A percentile compares a stretch with the other conserved stretches of the same genome.
Conservation (phyloP, 2,329 filamentous ascomycete species). For the Pseudocercospora crystallina region DNA sequence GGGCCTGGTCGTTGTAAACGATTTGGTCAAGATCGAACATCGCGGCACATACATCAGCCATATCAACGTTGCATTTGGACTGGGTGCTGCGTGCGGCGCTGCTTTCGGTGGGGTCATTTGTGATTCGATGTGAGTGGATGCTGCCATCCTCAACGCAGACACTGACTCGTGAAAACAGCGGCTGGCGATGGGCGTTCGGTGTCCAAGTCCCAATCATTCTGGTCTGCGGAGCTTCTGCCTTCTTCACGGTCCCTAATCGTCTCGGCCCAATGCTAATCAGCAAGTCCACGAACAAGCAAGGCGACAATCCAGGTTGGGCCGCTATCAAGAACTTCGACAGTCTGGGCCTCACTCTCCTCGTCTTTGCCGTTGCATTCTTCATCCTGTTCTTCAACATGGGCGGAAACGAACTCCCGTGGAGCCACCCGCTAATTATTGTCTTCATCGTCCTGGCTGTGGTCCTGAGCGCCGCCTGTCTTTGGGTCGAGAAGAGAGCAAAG, state of each 20-base stretch:
- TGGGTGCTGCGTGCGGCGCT: constrained; percentile 56
- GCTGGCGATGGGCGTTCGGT: constrained; percentile 70
- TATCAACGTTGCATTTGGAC: constrained; percentile 65
- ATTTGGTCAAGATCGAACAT: constrained; percentile 71
- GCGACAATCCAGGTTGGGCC: constrained; percentile 35
- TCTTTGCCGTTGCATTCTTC: constrained; percentile 44
- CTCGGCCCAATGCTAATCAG: constrained; percentile 48
- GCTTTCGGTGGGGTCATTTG: constrained; percentile 69
- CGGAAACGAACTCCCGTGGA: constrained; percentile 48
- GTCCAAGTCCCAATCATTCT: constrained; percentile 53
- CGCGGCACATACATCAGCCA: constrained; percentile 71
- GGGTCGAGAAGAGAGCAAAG: constrained; percentile 42
- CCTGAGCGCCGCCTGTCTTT: constrained; percentile 38
- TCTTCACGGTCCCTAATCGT: constrained; percentile 44
- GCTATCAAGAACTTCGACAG: constrained; percentile 52
- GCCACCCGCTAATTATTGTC: constrained; percentile 41
- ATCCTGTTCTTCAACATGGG: constrained; percentile 39
- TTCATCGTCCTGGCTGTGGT: constrained; percentile 40
- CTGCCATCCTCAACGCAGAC: neutral
- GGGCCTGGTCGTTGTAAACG: constrained; percentile 69
- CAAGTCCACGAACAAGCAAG: constrained; percentile 38
- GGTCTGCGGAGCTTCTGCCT: constrained; percentile 43
- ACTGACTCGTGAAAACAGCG: too few relatives aligned
- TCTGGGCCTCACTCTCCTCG: constrained; percentile 49
- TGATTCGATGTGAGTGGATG: constrained; percentile 52